Evolutionary conservation across 768 basidiomycete genomes (phyloP).

Genomic region (Tricholoma sp.): DNA sequence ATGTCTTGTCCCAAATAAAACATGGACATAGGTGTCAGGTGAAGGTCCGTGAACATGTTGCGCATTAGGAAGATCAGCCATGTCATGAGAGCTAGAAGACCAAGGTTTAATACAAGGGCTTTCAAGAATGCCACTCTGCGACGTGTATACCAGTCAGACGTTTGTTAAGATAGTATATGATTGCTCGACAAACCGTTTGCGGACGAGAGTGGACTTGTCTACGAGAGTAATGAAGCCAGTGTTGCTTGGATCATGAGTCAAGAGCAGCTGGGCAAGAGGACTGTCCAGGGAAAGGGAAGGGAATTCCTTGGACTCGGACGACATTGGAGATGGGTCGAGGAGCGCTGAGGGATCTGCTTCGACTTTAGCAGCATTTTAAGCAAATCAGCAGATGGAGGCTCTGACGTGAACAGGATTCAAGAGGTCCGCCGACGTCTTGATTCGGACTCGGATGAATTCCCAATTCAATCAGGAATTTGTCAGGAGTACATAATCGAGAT

Average conservation of each 20-base stretch:
- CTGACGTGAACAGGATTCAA: too few species aligned
- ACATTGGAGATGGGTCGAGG: constrained; percentile 4
- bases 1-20: constrained; percentile 23
- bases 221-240: constrained; percentile 25
- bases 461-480: too few species aligned
- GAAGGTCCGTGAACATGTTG: constrained; percentile 13
- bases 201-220: constrained; percentile 19
- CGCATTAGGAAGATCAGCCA: constrained; percentile 15
- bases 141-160: neutral
- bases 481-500: too few species aligned
- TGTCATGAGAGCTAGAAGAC: constrained; percentile 16
- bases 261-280: constrained; percentile 18
- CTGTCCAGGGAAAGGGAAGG: constrained; percentile 9
- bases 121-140: constrained; percentile 20
- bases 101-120: constrained; percentile 21
- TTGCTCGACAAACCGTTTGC: constrained; percentile 16
- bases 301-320: constrained; percentile 14
- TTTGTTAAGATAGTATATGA: neutral
- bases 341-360: neutral
- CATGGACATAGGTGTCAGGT: constrained; percentile 15
- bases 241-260: constrained; percentile 16
- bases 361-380: neutral
- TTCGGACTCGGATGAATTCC: too few species aligned
- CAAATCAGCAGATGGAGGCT: neutral
- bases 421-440: too few species aligned